These are phyloP conservation scores for Rosa hybrid DNA, from an alignment of 331 rosid species.

Conservation along the genomic window DNA sequence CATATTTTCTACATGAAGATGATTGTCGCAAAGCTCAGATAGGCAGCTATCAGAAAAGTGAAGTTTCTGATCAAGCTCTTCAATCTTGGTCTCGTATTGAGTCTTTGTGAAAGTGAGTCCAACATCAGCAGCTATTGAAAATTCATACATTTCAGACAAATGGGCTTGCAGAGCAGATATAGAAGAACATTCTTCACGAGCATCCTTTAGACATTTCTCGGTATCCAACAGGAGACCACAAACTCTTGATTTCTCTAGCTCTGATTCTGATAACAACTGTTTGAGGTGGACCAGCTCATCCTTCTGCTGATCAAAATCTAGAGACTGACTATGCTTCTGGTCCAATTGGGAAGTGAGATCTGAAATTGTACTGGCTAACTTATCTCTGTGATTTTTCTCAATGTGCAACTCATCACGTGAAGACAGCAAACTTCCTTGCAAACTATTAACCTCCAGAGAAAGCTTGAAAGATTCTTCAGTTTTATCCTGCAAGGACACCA, in stretches of 20 bases:
- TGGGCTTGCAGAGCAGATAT: slow-evolving; percentile 53
- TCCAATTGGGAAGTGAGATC: slow-evolving; percentile 64
- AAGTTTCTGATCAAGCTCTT: slow-evolving; percentile 55
- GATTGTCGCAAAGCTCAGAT: slow-evolving; percentile 46
- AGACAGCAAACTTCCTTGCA: slow-evolving; percentile 47
- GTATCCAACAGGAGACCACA: slow-evolving; percentile 46
- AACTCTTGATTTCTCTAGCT: slow-evolving; percentile 74
- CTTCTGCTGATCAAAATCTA: slow-evolving; percentile 54
- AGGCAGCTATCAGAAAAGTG: slow-evolving; percentile 46
- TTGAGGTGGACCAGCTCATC: slow-evolving; percentile 63
- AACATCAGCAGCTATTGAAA: slow-evolving; percentile 62
- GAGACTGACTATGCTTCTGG: slow-evolving; percentile 59
- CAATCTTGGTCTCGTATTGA: slow-evolving; percentile 58
- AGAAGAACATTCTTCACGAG: slow-evolving; percentile 55
- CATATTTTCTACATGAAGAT: slow-evolving; percentile 51
- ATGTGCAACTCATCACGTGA: slow-evolving; percentile 46
- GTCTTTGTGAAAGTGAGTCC: slow-evolving; percentile 47
- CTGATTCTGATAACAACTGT: slow-evolving; percentile 53
- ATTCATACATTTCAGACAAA: slow-evolving; percentile 61
- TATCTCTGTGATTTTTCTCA: slow-evolving; percentile 51
- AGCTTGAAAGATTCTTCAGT: slow-evolving; percentile 59
- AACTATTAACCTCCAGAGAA: slow-evolving; percentile 47
- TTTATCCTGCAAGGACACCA: slow-evolving; percentile 53
- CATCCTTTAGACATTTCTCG: slow-evolving; percentile 48
- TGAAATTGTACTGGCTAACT: slow-evolving; percentile 48